Percentiles rank a stretch among this genome's conserved stretches.
phyloP scores from a whole-genome alignment of 1,284 basidiomycete genomes.

The Ustilago shanxiensis region DNA sequence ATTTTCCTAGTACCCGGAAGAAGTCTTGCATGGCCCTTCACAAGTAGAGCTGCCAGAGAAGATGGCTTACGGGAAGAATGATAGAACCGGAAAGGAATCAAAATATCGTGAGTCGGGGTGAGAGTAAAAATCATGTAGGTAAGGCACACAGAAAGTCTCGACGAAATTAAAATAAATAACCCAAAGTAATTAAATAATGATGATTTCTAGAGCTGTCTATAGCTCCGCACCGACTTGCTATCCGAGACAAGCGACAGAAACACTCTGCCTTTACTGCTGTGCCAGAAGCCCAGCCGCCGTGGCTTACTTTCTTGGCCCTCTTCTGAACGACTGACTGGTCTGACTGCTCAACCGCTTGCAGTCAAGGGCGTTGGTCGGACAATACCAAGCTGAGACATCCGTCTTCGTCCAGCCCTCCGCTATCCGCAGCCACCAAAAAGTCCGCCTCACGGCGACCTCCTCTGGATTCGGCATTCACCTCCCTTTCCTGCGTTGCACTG shows the following conservation, averaged over 20 bases:
- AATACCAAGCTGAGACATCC: constrained; percentile 13
- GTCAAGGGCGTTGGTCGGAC: constrained; percentile 9
- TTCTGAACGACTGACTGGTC: no score
- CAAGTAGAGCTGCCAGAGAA: no score
- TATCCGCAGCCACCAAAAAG: constrained; percentile 15
- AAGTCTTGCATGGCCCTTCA: no score
- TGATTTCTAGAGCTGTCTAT: neutral
- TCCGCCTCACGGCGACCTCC: constrained; percentile 1
- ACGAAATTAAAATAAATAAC: no score
- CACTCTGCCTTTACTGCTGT: neutral
- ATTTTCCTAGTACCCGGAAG: no score
- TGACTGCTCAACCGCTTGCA: constrained; percentile 15
- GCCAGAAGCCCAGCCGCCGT: neutral
- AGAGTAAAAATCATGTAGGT: no score
- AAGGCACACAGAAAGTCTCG: no score
- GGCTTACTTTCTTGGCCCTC: neutral
- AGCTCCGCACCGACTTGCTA: constrained; percentile 17
- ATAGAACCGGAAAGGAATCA: no score
- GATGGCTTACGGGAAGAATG: no score
- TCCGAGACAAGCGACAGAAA: constrained; percentile 23
- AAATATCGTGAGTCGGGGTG: no score
- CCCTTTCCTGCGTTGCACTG: neutral
- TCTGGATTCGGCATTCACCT: constrained; percentile 8
- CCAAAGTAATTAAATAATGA: no score
- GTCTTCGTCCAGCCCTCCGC: constrained; percentile 1